These are phyloP conservation scores for Starmerella vitae DNA, from an alignment of 805 yeast species.

Conservation along the genomic window DNA sequence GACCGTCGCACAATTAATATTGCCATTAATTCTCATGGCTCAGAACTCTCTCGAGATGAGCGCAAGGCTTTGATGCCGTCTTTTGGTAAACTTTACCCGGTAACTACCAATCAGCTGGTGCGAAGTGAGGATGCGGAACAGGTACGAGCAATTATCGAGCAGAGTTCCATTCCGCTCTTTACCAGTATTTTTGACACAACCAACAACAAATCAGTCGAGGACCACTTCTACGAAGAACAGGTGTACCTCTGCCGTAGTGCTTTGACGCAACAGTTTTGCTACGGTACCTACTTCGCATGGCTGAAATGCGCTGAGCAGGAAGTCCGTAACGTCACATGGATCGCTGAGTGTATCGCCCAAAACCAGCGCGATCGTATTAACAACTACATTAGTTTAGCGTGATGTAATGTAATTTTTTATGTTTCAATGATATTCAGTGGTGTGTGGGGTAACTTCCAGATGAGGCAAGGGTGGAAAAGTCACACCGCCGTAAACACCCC, in stretches of 20 bases:
- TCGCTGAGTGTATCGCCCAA: slow-evolving; percentile 98
- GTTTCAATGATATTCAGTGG: too few relatives aligned
- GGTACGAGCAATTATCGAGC: slow-evolving; percentile 35
- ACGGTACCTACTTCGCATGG: slow-evolving; percentile 92
- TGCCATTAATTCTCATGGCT: slow-evolving; percentile 73
- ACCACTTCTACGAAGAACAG: slow-evolving; percentile 82
- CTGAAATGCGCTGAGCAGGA: slow-evolving; percentile 92
- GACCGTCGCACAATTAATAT: slow-evolving; percentile 91
- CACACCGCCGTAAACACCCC: background rate
- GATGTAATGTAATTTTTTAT: slow-evolving; percentile 15
- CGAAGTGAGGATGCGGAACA: slow-evolving; percentile 76
- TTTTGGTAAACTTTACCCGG: slow-evolving; percentile 69
- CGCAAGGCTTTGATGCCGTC: slow-evolving; percentile 61
- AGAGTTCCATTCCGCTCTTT: slow-evolving; percentile 22
- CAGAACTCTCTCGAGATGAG: slow-evolving; percentile 64
- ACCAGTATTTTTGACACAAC: slow-evolving; percentile 36
- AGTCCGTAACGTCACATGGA: slow-evolving; percentile 96
- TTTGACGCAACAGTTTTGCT: slow-evolving; percentile 90
- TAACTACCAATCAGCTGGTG: slow-evolving; percentile 51
- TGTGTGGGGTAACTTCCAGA: too few relatives aligned
- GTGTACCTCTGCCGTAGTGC: slow-evolving; percentile 87
- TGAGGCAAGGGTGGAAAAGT: too few relatives aligned
- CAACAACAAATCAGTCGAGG: slow-evolving; percentile 60
- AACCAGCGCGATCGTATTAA: slow-evolving; percentile 90
- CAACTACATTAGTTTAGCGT: slow-evolving; percentile 79